Evolutionary conservation across 1,284 basidiomycete species (phyloP), one percentile per base, ranked within the genome.

Genomic region (Lentinus polychrous): DNA sequence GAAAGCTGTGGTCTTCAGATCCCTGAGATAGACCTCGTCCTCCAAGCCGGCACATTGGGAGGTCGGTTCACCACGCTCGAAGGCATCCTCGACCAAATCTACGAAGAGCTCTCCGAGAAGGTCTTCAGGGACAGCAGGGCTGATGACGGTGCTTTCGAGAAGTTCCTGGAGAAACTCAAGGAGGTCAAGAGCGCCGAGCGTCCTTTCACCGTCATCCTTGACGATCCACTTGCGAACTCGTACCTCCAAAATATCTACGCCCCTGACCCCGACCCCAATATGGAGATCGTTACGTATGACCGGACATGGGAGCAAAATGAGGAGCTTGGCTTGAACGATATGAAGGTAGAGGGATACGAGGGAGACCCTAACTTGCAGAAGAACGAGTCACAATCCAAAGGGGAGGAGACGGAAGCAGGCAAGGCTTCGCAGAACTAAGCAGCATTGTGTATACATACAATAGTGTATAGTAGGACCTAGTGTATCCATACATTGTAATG

Each of bases 41-140:
- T 99, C 5, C 83, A 92, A 49, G 84, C 93, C 2, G 96, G 96
- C 11, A 99, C 96, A 0, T 80, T 99, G 1, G 96, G 96, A 17
- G 96, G 95, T n/a, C 81, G 96, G 8, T 99, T 99, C 71, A 99
- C 96, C 0, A 99, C 96, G 1, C 74, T 98, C 20, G 96, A 99
- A 68, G 96, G 96, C 32, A 84, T 99, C 50, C 73, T 99, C 39
- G 82, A 91, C 55, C 96, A 98, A 64, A 81, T 99, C 14, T 94
- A 95, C 70, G 94, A 96, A 56, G 95, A 99, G 65, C 78, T 99
- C 8, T 86, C 86, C 18, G 85, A 90, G 56, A 97, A 96, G 60
- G 84, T 90, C n/a, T 85, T 95, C 60, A 77, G 88, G n/a, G 91
- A 94, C 60, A 79, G 86, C 58, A 60, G 60, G 55, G 47, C 52